These are phyloP conservation scores for Termitomyces sp. DNA, from an alignment of 768 basidiomycete species.

Conservation along the genomic window DNA sequence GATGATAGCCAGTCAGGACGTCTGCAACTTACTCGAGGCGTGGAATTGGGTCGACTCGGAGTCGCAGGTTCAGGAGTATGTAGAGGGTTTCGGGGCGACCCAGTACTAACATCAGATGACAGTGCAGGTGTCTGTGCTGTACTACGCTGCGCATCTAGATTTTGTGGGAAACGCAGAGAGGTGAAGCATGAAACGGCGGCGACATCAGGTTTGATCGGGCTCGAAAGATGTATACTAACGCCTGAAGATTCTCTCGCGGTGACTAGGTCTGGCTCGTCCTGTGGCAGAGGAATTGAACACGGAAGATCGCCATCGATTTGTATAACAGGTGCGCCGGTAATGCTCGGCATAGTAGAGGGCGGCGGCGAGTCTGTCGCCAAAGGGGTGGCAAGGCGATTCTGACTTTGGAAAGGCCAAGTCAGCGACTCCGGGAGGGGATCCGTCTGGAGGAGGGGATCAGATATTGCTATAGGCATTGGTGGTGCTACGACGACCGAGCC, in stretches of 20 bases:
- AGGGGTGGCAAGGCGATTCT: not conserved
- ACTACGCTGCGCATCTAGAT: not conserved
- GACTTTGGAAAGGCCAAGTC: not conserved
- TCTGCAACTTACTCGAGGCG: not conserved
- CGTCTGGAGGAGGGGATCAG: not conserved
- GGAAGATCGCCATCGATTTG: not conserved
- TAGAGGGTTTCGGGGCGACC: not conserved
- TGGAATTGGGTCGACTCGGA: not conserved
- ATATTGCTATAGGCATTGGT: not conserved
- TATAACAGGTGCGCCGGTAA: not conserved
- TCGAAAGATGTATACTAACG: not conserved
- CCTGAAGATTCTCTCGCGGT: not conserved
- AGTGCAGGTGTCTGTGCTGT: not conserved
- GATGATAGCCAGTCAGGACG: constrained; percentile 1
- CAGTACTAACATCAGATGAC: not conserved
- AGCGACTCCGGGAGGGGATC: not conserved
- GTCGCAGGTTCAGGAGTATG: not conserved
- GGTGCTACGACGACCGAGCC: not conserved
- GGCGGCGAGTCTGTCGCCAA: not conserved
- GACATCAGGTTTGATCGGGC: not conserved
- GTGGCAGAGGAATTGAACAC: not conserved
- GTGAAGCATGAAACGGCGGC: not conserved
- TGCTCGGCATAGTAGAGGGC: not conserved
- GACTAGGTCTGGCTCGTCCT: not conserved
- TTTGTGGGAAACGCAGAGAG: not conserved